Evolutionary conservation across 352 stramenopile genomes (phyloP).

Genomic region (Globisporangium cederbergense): DNA sequence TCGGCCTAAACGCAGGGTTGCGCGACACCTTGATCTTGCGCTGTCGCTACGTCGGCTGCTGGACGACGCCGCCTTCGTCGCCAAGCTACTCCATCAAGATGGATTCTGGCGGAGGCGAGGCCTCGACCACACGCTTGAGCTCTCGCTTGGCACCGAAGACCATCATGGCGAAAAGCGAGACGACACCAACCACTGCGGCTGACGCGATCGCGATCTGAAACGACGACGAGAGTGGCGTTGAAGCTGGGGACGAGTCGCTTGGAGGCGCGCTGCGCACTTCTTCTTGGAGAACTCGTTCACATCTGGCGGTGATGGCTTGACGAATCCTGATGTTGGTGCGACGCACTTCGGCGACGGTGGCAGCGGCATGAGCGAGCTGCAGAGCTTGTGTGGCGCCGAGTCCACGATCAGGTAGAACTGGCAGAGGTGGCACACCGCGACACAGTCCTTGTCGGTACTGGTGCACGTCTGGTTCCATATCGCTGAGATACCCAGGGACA

Average conservation of each 20-base stretch:
- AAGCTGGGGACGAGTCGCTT: too few species aligned
- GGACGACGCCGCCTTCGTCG: background rate
- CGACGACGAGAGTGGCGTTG: background rate
- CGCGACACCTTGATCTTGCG: constrained; percentile 9
- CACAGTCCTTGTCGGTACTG: background rate
- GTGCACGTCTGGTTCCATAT: constrained; percentile 14
- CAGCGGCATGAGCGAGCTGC: constrained; percentile 4
- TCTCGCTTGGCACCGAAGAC: constrained; percentile 1
- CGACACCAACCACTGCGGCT: background rate
- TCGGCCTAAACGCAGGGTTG: constrained; percentile 1
- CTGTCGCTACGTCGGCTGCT: background rate
- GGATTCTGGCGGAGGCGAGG: background rate
- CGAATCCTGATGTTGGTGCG: background rate
- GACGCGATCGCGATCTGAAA: background rate
- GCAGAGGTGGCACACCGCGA: constrained; percentile 15
- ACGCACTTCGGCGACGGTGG: constrained; percentile 1
- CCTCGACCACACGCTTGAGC: background rate
- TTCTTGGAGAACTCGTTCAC: constrained; percentile 12
- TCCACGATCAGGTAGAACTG: constrained; percentile 5
- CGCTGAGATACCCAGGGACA: constrained; percentile 12
- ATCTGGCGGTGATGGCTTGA: background rate
- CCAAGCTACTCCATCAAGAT: background rate
- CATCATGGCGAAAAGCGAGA: constrained; percentile 6
- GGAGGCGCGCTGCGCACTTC: background rate
- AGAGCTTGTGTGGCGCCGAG: constrained; percentile 5